Evolutionary conservation across 148 eudicot species (phyloP).

Genomic region (Heliosperma pusillum): DNA sequence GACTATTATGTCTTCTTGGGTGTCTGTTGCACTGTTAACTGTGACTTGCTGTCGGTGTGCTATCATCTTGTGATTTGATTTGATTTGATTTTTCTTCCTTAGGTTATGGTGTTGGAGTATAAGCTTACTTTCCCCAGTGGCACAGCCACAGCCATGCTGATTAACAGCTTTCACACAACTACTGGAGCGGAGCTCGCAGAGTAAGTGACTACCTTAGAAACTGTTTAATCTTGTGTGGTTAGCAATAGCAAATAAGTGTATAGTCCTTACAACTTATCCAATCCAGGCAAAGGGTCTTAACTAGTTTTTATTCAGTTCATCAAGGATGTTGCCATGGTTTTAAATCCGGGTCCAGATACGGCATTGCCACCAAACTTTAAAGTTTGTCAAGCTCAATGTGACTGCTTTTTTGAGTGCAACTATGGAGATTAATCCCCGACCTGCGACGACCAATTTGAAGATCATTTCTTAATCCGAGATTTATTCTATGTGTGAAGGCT

Average conservation of each 20-base stretch:
- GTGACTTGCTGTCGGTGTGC: not conserved
- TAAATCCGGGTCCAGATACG: too few species aligned
- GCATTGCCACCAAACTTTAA: too few species aligned
- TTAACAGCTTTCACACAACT: slow-evolving; percentile 88
- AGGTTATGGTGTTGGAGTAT: slow-evolving; percentile 94
- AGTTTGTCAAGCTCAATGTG: not conserved
- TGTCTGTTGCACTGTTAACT: not conserved
- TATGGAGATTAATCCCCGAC: too few species aligned
- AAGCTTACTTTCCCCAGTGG: slow-evolving; percentile 96
- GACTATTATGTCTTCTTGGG: not conserved
- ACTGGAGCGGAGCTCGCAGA: slow-evolving; percentile 79
- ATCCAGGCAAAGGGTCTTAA: not conserved
- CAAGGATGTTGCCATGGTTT: too few species aligned
- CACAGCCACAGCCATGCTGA: slow-evolving; percentile 97
- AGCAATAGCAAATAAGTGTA: not conserved
- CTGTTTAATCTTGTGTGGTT: not conserved
- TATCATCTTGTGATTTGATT: slow-evolving; percentile 5
- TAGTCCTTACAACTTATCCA: not conserved
- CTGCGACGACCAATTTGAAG: too few species aligned
- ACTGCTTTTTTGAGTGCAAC: not conserved
- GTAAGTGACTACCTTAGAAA: slow-evolving; percentile 31
- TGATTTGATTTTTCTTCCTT: not conserved
- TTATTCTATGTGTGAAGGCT: too few species aligned
- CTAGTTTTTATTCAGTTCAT: too few species aligned
- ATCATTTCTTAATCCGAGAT: too few species aligned